phyloP scores from a whole-genome alignment of 768 basidiomycete species.

The Galerina sulciceps region DNA sequence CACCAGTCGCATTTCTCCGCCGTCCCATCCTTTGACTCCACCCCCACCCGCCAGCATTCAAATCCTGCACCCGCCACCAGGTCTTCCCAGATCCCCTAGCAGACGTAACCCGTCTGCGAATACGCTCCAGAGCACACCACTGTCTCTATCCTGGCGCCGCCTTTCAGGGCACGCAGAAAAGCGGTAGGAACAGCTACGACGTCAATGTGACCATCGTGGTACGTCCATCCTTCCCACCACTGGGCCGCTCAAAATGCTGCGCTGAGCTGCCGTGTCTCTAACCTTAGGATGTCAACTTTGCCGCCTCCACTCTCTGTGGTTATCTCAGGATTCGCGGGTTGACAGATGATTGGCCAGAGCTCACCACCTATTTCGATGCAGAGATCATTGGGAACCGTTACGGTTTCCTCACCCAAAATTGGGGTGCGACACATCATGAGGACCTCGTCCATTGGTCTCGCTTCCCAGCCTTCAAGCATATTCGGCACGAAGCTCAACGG shows the following conservation, averaged over 20 bases:
- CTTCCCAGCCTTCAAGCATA: slow-evolving; percentile 87
- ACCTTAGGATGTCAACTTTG: slow-evolving; percentile 84
- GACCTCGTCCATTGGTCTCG: slow-evolving; percentile 95
- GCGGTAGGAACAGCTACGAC: slow-evolving; percentile 92
- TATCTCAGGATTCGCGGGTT: slow-evolving; percentile 92
- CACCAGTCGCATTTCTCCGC: slow-evolving; percentile 14
- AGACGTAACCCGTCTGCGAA: slow-evolving; percentile 79
- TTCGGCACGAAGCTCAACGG: slow-evolving; percentile 77
- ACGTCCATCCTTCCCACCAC: slow-evolving; percentile 37
- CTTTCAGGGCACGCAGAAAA: slow-evolving; percentile 93
- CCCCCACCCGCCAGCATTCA: slow-evolving; percentile 15
- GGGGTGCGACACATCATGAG: slow-evolving; percentile 90
- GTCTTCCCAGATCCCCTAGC: slow-evolving; percentile 53
- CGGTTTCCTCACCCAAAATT: slow-evolving; percentile 89
- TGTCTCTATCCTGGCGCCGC: slow-evolving; percentile 88
- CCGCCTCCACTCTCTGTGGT: slow-evolving; percentile 84
- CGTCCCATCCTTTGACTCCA: slow-evolving; percentile 4
- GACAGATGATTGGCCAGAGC: slow-evolving; percentile 93
- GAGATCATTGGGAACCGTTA: slow-evolving; percentile 92
- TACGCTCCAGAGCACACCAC: slow-evolving; percentile 72
- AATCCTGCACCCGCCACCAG: not conserved
- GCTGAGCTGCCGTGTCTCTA: not conserved
- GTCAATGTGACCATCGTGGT: slow-evolving; percentile 93
- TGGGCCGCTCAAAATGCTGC: not conserved
- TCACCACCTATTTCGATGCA: slow-evolving; percentile 96